These are phyloP conservation scores for Fusarium pseudocircinatum DNA, from an alignment of 2,329 filamentous ascomycete species.

Conservation along the genomic window DNA sequence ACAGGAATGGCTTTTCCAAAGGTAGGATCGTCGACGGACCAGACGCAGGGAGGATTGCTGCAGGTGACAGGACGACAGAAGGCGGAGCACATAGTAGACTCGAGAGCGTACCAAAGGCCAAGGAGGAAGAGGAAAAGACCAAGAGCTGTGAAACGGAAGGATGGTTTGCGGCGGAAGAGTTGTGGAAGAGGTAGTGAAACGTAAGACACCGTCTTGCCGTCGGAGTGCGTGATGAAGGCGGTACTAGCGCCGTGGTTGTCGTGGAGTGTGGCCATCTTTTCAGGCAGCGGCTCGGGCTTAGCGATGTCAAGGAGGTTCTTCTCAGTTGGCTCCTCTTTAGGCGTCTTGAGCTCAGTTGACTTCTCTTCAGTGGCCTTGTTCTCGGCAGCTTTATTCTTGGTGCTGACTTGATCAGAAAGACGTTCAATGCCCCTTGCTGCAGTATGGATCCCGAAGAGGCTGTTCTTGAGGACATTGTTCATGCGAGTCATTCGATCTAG, in stretches of 20 bases:
- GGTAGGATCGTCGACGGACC: slow-evolving; percentile 66
- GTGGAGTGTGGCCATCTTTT: slow-evolving; percentile 24
- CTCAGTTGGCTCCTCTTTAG: slow-evolving; percentile 17
- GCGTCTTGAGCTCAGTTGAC: background rate
- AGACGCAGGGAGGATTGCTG: slow-evolving; percentile 58
- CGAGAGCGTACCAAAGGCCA: slow-evolving; percentile 63
- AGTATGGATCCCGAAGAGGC: slow-evolving; percentile 61
- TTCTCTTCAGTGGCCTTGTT: slow-evolving; percentile 12
- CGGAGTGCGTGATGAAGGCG: slow-evolving; percentile 24
- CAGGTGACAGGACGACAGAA: slow-evolving; percentile 67
- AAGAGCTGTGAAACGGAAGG: slow-evolving; percentile 59
- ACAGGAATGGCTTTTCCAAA: slow-evolving; percentile 70
- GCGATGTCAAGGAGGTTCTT: slow-evolving; percentile 8
- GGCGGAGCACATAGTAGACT: slow-evolving; percentile 61
- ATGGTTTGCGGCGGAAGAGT: slow-evolving; percentile 56
- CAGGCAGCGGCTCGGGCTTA: background rate
- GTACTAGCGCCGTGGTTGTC: slow-evolving; percentile 26
- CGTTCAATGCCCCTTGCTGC: slow-evolving; percentile 68
- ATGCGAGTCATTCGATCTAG: slow-evolving; percentile 60
- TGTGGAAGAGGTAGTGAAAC: slow-evolving; percentile 57
- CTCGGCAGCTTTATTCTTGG: slow-evolving; percentile 42
- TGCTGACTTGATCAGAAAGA: slow-evolving; percentile 62
- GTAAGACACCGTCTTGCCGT: slow-evolving; percentile 45
- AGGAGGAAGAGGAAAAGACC: slow-evolving; percentile 57
- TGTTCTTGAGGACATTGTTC: slow-evolving; percentile 61